These are phyloP conservation scores for Kandelia obovata DNA, from an alignment of 345 rosid species.

Conservation along the genomic window DNA sequence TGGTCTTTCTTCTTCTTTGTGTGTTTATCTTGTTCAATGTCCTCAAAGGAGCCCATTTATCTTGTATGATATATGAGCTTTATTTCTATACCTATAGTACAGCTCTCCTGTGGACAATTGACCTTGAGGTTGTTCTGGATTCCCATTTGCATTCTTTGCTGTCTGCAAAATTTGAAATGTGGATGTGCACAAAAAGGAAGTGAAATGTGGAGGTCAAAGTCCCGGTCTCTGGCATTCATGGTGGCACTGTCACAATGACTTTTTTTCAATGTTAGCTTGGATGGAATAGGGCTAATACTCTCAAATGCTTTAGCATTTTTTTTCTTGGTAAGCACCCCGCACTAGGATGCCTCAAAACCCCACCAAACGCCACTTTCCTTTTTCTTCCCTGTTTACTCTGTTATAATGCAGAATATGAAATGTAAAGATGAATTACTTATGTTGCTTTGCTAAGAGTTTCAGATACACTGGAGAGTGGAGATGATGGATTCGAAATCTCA, in stretches of 20 bases:
- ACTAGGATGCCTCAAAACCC: not conserved
- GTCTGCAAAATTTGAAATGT: not conserved
- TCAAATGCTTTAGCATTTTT: not conserved
- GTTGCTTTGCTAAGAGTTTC: constrained; percentile 18
- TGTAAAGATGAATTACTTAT: not conserved
- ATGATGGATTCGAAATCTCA: constrained; percentile 98
- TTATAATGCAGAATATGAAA: not conserved
- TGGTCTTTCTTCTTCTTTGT: too few relatives aligned
- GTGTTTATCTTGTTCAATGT: not conserved
- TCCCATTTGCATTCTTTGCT: not conserved
- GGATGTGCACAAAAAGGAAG: too few relatives aligned
- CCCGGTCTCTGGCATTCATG: not conserved
- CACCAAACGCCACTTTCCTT: not conserved
- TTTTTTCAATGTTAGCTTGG: not conserved
- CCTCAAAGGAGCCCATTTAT: not conserved
- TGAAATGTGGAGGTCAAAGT: too few relatives aligned
- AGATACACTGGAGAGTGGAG: constrained; percentile 97
- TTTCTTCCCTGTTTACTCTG: not conserved
- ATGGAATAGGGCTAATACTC: not conserved
- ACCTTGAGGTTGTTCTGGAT: not conserved
- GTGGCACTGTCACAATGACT: not conserved
- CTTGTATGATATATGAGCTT: not conserved
- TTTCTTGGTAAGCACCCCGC: not conserved
- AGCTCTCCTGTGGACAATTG: not conserved
- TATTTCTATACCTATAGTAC: not conserved